Evolutionary conservation across 2,329 filamentous ascomycete species (phyloP), one percentile per base, ranked within the genome.

Genomic region (Colletotrichum caudatum): DNA sequence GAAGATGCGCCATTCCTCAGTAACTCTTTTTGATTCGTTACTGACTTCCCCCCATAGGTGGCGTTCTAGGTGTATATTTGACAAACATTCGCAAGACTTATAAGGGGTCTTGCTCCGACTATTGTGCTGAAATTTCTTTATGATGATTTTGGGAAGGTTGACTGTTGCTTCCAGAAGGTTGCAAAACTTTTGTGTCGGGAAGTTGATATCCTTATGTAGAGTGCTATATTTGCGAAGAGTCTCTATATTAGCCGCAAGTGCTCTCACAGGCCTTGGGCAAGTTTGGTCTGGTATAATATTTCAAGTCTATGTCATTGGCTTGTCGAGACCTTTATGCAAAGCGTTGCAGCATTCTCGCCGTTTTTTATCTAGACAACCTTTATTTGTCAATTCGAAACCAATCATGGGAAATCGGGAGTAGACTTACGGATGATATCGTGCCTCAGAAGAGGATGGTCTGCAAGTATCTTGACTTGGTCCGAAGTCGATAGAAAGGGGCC

Each of bases 401-500:
- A 9, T 35, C 5, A 29, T 54, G 48, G 39, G 5, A 37, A 37
- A 7, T 35, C 16, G 53, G 23, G 11, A 26, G n/a, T 46, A 46
- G 16, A 37, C 65, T 50, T 65, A 74, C 74, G 35, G n/a, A 66
- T 66, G 37, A 75, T 44, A 41, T 75, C 60, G 20, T 66, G 64
- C n/a, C 56, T 61, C 12, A 75, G 57, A 14, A 75, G 64, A 62
- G 74, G 74, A 62, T 75, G 70, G 2, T 74, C 66, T 41, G 59
- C 60, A 14, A 75, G 56, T 26, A 74, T 37, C 16, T 44, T 69
- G 12, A 63, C 61, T 41, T 71, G 63, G 16, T 63, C 60, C 18
- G 63, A 71, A 26, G 33, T 54, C 37, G 64, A 44, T 39, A 41
- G 68, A 44, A 75, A 64, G n/a, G 74, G 64, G 14, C 74, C 74